A percentile compares a stretch with the other conserved stretches of the same genome.
These are phyloP conservation scores for Seiridium unicorne DNA, from an alignment of 2,329 filamentous ascomycete species.

Conservation along the genomic window DNA sequence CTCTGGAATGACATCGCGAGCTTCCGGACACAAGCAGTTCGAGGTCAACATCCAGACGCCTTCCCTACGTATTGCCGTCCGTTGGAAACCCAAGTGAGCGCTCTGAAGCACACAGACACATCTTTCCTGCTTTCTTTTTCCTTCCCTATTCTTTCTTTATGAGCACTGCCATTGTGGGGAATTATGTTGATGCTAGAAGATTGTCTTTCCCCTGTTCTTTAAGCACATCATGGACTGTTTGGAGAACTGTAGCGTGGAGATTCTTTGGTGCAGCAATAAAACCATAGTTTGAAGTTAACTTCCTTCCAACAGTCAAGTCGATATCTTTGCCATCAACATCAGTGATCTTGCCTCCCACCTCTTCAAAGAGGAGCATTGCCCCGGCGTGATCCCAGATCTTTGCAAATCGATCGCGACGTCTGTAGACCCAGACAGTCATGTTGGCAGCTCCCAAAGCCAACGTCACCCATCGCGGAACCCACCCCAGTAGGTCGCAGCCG, in stretches of 20 bases:
- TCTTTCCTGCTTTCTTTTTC: too few species aligned
- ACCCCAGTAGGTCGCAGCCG: slow-evolving; percentile 52
- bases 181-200: slow-evolving; percentile 20
- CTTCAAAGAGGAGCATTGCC: slow-evolving; percentile 57
- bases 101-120: too few species aligned
- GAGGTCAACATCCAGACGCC: too few species aligned
- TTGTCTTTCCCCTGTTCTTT: slow-evolving; percentile 29
- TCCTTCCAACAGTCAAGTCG: slow-evolving; percentile 47
- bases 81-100: too few species aligned
- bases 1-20: too few species aligned
- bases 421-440: slow-evolving; percentile 57
- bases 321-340: slow-evolving; percentile 52
- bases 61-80: too few species aligned
- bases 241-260: slow-evolving; percentile 43
- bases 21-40: too few species aligned
- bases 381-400: slow-evolving; percentile 63
- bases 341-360: slow-evolving; percentile 53
- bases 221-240: slow-evolving; percentile 31
- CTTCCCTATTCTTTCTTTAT: too few species aligned
- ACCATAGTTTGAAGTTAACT: slow-evolving; percentile 50
- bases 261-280: slow-evolving; percentile 51
- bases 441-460: slow-evolving; percentile 53
- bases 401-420: slow-evolving; percentile 41
- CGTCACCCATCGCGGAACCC: slow-evolving; percentile 55
- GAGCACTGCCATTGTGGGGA: background rate